Base-by-base conservation (phyloP, 2,329 filamentous ascomycete species). In the Fusarium sp. region DNA sequence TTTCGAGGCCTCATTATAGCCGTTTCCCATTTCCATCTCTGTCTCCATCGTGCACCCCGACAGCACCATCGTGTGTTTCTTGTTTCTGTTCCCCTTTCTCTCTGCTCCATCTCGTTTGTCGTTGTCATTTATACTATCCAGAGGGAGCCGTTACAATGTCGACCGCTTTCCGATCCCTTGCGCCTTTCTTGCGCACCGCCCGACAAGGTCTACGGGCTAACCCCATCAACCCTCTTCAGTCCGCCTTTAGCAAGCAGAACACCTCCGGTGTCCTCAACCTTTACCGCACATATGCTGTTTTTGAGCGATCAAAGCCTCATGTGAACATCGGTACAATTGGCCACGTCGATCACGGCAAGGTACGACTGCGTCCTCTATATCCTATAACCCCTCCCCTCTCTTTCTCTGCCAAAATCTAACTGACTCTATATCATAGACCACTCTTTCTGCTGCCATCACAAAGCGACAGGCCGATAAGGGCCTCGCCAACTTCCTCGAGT, bases 241-340 rank as follows among this genome's bases (percentile, higher is more conserved):
- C 89, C 80, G 89, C 90, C 74, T 84, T 93, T 79, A 88, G 88
- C 80, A 85, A 86, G 77, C 89, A 91, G 83, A 90, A 89, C 81
- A 87, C 88, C 76, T 87, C 89, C 77, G 88, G 89, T 73, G 87
- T 92, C 77, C 86, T 92, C 80, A 91, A 91, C 84, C 85, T 92
- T 79, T 88, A 89, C 82, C 87, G 90, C 77, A 87, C 87, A 81
- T 92, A 92, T 78, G 90, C 90, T 71, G 87, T 88, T 66, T 99
- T 93, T 83, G 91, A 97, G 89, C 92, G 96, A 82, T 91, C 88
- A 82, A 99, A 99, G 90, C 96, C 96, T 68, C 96, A 99, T 84
- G 96, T 99, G 77, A 99, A 99, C 87, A 96, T 99, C 82, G 96
- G 96, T 94, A 99, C 96, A 79, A 99, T 99, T 86, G 96, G 96